Percentiles rank a stretch among this genome's conserved stretches.
Evolutionary conservation across 352 stramenopile genomes (phyloP).

Genomic region (Globisporangium parvum): DNA sequence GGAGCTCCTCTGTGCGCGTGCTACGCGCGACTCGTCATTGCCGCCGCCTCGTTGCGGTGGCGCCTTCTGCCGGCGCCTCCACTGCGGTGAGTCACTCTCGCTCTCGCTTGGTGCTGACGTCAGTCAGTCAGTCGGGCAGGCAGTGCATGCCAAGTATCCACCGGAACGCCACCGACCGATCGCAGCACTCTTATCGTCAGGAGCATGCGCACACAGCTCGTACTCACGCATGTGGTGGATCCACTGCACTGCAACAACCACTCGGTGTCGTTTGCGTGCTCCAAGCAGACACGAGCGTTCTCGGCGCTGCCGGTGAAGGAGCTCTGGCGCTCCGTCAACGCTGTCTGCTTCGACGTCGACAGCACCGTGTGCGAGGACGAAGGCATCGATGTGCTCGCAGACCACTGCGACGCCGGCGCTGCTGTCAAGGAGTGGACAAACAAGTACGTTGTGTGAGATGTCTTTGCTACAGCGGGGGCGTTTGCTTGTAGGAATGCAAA

Average conservation of each 20-base stretch:
- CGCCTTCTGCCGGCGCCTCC: background rate
- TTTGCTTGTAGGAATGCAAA: background rate
- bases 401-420: constrained; percentile 90
- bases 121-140: background rate
- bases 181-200: background rate
- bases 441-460: constrained; percentile 42
- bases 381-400: constrained; percentile 98
- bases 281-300: constrained; percentile 1
- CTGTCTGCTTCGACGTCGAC: constrained; percentile 94
- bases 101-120: background rate
- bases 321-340: constrained; percentile 61
- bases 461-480: background rate
- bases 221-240: constrained; percentile 7
- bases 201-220: constrained; percentile 10
- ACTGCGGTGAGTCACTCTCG: constrained; percentile 3
- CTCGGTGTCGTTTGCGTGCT: background rate
- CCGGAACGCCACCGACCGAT: background rate
- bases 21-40: constrained; percentile 15
- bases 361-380: constrained; percentile 97
- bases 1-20: constrained; percentile 7
- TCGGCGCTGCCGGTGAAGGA: constrained; percentile 23
- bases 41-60: constrained; percentile 4
- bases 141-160: background rate
- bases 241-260: background rate
- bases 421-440: constrained; percentile 93